phyloP scores from a whole-genome alignment of 257 asterid species.

The Ophiorrhiza pumila region DNA sequence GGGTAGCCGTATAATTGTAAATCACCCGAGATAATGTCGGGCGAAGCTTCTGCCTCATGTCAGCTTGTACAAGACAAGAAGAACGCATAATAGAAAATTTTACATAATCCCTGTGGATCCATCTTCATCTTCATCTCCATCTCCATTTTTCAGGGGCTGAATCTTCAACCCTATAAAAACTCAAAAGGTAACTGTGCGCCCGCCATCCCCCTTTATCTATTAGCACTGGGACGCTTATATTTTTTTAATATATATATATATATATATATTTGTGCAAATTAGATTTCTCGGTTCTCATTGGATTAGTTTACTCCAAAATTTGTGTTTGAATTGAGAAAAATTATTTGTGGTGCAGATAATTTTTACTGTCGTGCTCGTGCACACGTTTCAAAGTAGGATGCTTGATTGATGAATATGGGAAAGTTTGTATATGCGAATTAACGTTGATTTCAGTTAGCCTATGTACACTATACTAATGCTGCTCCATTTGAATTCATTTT shows the following conservation, averaged over 20 bases:
- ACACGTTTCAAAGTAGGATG: not conserved
- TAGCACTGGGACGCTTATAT: no score
- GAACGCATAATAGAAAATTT: no score
- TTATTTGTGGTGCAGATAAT: not conserved
- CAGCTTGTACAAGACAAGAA: not conserved
- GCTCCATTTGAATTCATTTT: not conserved
- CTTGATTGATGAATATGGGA: not conserved
- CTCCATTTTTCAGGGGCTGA: no score
- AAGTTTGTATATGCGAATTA: not conserved
- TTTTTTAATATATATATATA: no score
- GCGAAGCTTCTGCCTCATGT: not conserved
- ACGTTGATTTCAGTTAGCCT: not conserved
- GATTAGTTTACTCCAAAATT: not conserved
- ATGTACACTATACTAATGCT: not conserved
- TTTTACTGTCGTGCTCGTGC: not conserved
- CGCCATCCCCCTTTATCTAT: no score
- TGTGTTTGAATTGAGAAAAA: not conserved
- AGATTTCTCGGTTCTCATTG: no score
- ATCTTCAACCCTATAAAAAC: no score
- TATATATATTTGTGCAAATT: no score
- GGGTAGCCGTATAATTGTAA: no score
- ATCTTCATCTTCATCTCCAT: no score
- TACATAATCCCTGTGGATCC: no score
- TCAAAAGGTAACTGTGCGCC: conserved; percentile 1
- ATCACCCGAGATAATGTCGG: no score